Percentiles rank a stretch among this genome's conserved stretches.
These are phyloP conservation scores for Alternaria longipes DNA, from an alignment of 2,329 filamentous ascomycete species.

Conservation along the genomic window DNA sequence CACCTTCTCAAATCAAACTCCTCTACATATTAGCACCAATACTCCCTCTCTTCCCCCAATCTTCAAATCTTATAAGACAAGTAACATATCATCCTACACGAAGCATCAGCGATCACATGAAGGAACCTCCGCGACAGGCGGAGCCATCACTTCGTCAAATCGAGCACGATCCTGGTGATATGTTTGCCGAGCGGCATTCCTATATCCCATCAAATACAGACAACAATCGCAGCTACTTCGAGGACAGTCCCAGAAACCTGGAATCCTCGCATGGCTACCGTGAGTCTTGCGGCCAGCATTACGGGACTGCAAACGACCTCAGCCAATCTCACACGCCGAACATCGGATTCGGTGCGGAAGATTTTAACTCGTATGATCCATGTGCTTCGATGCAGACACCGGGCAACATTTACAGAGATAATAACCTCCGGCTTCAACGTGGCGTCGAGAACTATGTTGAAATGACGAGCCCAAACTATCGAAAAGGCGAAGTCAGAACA, in stretches of 20 bases:
- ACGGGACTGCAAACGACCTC: slow-evolving; percentile 26
- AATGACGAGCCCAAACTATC: slow-evolving; percentile 13
- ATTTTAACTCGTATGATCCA: slow-evolving; percentile 13
- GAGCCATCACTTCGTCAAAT: slow-evolving; percentile 7
- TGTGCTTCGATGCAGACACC: slow-evolving; percentile 1
- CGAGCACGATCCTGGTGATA: neutral
- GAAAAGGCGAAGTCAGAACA: slow-evolving; percentile 5
- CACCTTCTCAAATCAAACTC: slow-evolving; percentile 8
- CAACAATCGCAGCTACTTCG: slow-evolving; percentile 1
- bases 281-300: slow-evolving; percentile 1
- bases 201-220: neutral
- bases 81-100: neutral
- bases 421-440: slow-evolving; percentile 19
- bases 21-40: neutral
- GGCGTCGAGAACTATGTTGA: slow-evolving; percentile 22
- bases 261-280: slow-evolving; percentile 12
- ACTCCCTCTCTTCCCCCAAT: slow-evolving; percentile 1
- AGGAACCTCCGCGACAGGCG: slow-evolving; percentile 9
- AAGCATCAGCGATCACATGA: slow-evolving; percentile 23
- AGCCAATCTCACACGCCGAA: slow-evolving; percentile 20
- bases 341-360: slow-evolving; percentile 13
- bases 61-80: slow-evolving; percentile 9
- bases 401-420: slow-evolving; percentile 16
- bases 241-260: neutral
- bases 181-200: neutral